Evolutionary conservation across 2,329 filamentous ascomycete species (phyloP).

Genomic region (Aureobasidium leucospermi): DNA sequence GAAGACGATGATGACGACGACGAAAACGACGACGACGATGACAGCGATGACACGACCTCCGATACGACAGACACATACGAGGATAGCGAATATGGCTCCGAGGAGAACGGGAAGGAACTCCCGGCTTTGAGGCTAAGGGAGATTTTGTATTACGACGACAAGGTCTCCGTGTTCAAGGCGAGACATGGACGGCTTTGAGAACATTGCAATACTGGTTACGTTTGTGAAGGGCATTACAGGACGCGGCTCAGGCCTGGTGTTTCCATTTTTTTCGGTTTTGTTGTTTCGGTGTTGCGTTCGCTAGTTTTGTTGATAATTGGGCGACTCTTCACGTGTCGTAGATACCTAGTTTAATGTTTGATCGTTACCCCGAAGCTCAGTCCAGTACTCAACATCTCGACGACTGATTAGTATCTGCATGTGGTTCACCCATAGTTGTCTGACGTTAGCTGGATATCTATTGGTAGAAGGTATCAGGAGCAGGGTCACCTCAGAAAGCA

Average conservation of each 20-base stretch:
- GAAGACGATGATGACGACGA: constrained; percentile 30
- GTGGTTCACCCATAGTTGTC: too few species aligned
- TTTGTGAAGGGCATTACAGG: neutral
- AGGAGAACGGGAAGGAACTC: constrained; percentile 27
- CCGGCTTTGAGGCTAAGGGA: constrained; percentile 58
- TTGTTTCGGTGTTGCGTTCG: neutral
- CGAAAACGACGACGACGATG: constrained; percentile 14
- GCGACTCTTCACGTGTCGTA: too few species aligned
- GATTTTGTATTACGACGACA: constrained; percentile 80
- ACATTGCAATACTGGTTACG: neutral
- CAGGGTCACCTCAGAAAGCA: too few species aligned
- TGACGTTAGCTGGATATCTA: too few species aligned
- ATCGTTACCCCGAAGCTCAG: neutral
- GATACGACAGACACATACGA: constrained; percentile 15
- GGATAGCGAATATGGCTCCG: constrained; percentile 20
- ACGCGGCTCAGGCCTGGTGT: neutral
- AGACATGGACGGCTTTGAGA: constrained; percentile 48
- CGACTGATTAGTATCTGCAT: too few species aligned
- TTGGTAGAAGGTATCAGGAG: too few species aligned
- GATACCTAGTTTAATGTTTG: neutral
- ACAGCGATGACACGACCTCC: constrained; percentile 14
- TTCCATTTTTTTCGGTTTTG: neutral
- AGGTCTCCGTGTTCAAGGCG: constrained; percentile 72
- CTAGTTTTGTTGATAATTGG: neutral
- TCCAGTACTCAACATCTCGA: too few species aligned